phyloP scores from a whole-genome alignment of 78 protist genomes.

The Tieghemostelium lacteum region DNA sequence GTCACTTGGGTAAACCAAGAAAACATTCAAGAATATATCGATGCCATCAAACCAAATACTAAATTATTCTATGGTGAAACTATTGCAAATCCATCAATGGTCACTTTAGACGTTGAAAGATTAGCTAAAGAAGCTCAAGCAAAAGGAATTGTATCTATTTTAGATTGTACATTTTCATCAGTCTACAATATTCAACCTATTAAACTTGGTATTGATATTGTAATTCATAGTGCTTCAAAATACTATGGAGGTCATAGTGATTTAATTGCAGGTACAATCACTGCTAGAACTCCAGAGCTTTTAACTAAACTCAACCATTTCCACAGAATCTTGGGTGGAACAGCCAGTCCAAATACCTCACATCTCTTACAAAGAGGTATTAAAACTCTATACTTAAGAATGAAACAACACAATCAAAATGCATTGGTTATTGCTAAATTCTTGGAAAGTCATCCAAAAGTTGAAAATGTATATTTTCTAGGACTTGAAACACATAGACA shows the following conservation, averaged over 20 bases:
- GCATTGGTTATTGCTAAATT: slow-evolving; percentile 52
- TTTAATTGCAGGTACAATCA: slow-evolving; percentile 71
- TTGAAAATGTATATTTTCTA: slow-evolving; percentile 72
- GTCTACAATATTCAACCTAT: slow-evolving; percentile 72
- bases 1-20: slow-evolving; percentile 47
- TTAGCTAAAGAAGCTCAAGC: slow-evolving; percentile 54
- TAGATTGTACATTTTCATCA: slow-evolving; percentile 89
- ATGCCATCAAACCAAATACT: slow-evolving; percentile 84
- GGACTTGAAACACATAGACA: slow-evolving; percentile 79
- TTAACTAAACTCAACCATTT: slow-evolving; percentile 6
- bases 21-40: slow-evolving; percentile 24
- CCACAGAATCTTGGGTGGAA: slow-evolving; percentile 59
- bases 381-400: slow-evolving; percentile 80
- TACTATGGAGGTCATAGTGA: slow-evolving; percentile 78
- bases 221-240: slow-evolving; percentile 82
- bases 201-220: slow-evolving; percentile 77
- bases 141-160: slow-evolving; percentile 13
- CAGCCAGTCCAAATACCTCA: slow-evolving; percentile 57
- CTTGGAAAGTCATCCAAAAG: slow-evolving; percentile 79
- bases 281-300: background rate
- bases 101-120: slow-evolving; percentile 71
- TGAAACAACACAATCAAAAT: slow-evolving; percentile 68
- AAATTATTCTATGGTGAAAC: slow-evolving; percentile 87
- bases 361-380: slow-evolving; percentile 65
- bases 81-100: slow-evolving; percentile 86